A percentile compares a stretch with the other conserved stretches of the same genome.
phyloP scores from a whole-genome alignment of 257 asterid genomes.

The Schizonepeta tenuifolia region DNA sequence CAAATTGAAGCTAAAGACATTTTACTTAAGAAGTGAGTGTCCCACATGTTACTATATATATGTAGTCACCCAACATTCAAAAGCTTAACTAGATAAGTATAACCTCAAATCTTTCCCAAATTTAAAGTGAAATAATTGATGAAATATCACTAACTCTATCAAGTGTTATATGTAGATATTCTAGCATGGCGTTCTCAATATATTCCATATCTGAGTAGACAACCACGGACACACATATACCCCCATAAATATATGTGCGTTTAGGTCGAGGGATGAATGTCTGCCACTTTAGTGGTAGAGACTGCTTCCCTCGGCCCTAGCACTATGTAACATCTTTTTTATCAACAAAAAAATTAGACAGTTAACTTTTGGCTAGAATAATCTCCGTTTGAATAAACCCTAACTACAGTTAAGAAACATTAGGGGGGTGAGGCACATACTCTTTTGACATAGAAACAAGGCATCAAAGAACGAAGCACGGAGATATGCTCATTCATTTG shows the following conservation, averaged over 20 bases:
- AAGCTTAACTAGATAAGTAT: background rate
- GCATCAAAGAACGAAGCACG: constrained; percentile 80
- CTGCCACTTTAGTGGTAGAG: too few relatives aligned
- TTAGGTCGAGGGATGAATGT: too few relatives aligned
- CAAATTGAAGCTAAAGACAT: background rate
- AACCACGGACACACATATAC: too few relatives aligned
- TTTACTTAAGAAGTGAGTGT: background rate
- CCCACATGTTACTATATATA: background rate
- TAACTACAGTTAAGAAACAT: background rate
- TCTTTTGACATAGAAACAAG: constrained; percentile 80
- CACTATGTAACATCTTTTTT: background rate
- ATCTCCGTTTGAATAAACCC: too few relatives aligned
- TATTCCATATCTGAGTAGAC: background rate
- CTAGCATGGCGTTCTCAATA: background rate
- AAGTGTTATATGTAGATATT: background rate
- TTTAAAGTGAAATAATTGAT: background rate
- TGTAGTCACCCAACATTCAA: background rate
- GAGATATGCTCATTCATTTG: constrained; percentile 85
- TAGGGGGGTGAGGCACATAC: constrained; percentile 35
- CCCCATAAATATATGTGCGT: too few relatives aligned
- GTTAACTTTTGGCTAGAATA: too few relatives aligned
- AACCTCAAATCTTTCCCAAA: background rate
- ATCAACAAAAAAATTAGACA: too few relatives aligned
- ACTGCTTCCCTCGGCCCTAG: too few relatives aligned
- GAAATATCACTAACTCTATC: background rate